Evolutionary conservation across 176 grass and related monocot genomes (phyloP).

Genomic region (Cenchrus americanus): DNA sequence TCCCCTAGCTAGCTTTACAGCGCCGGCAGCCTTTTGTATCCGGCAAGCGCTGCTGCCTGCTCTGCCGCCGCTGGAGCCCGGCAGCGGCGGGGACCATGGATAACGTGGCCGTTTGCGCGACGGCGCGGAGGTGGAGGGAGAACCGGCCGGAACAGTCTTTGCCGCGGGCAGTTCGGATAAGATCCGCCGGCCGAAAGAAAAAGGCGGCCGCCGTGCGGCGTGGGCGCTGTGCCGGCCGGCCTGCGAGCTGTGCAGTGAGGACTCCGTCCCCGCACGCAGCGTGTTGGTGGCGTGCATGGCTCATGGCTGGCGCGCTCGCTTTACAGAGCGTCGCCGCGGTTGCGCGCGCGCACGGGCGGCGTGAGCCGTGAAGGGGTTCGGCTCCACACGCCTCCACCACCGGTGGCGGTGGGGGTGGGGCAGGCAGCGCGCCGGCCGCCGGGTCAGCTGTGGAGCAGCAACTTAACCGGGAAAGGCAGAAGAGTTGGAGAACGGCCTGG

Average conservation of each 20-base stretch:
- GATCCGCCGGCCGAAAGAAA: conserved; percentile 1
- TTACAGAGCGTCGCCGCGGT: conserved; percentile 48
- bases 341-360: background rate
- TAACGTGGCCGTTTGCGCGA: background rate
- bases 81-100: conserved; percentile 7
- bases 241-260: no score
- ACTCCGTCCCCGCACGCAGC: no score
- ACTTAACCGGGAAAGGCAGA: no score
- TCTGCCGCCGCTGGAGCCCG: background rate
- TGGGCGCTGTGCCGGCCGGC: background rate
- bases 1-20: conserved; percentile 42
- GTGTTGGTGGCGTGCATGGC: no score
- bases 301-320: conserved; percentile 8
- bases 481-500: background rate
- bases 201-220: background rate
- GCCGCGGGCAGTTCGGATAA: conserved; percentile 16
- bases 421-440: background rate
- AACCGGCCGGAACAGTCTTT: background rate
- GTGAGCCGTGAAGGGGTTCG: background rate
- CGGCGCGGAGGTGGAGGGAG: background rate
- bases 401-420: no score
- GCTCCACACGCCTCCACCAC: background rate
- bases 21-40: conserved; percentile 8
- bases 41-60: background rate
- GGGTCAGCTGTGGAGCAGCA: background rate